Evolutionary conservation across 2,329 filamentous ascomycete species (phyloP).

Genomic region (Coniochaeta sp.): DNA sequence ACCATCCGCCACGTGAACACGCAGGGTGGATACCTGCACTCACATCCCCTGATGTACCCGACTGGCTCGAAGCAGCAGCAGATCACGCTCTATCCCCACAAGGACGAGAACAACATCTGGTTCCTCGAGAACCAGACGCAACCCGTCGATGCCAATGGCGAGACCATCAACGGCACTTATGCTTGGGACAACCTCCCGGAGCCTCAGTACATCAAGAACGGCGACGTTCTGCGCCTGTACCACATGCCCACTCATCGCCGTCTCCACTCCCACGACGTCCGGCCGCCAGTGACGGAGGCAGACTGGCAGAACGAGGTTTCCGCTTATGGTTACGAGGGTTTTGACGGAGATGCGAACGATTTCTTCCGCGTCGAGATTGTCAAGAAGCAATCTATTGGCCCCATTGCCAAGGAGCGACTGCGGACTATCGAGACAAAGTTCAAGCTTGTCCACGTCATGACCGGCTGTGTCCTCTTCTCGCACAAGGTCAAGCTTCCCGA

Average conservation of each 20-base stretch:
- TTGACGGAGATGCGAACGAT: slow-evolving; percentile 94
- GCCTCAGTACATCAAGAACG: slow-evolving; percentile 65
- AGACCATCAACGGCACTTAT: slow-evolving; percentile 68
- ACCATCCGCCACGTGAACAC: slow-evolving; percentile 91
- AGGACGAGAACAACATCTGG: slow-evolving; percentile 97
- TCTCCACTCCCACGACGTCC: slow-evolving; percentile 92
- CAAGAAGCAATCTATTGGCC: slow-evolving; percentile 75
- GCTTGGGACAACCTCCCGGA: slow-evolving; percentile 76
- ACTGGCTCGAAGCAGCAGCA: slow-evolving; percentile 97
- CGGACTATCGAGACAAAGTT: slow-evolving; percentile 97
- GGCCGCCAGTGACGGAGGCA: slow-evolving; percentile 75
- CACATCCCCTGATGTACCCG: slow-evolving; percentile 95
- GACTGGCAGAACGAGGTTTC: slow-evolving; percentile 97
- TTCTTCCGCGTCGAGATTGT: slow-evolving; percentile 92
- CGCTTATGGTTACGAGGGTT: slow-evolving; percentile 94
- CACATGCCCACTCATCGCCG: slow-evolving; percentile 78
- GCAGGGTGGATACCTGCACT: slow-evolving; percentile 95
- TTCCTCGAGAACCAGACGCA: slow-evolving; percentile 94
- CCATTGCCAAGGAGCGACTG: slow-evolving; percentile 72
- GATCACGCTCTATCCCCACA: slow-evolving; percentile 96
- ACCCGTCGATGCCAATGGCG: slow-evolving; percentile 67
- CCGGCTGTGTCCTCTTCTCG: slow-evolving; percentile 90
- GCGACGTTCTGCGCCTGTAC: slow-evolving; percentile 74
- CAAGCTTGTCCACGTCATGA: slow-evolving; percentile 92
- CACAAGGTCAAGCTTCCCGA: slow-evolving; percentile 98